A percentile compares a stretch with the other conserved stretches of the same genome.
These are phyloP conservation scores for Ballota nigra DNA, from an alignment of 257 asterid genomes.

Conservation along the genomic window DNA sequence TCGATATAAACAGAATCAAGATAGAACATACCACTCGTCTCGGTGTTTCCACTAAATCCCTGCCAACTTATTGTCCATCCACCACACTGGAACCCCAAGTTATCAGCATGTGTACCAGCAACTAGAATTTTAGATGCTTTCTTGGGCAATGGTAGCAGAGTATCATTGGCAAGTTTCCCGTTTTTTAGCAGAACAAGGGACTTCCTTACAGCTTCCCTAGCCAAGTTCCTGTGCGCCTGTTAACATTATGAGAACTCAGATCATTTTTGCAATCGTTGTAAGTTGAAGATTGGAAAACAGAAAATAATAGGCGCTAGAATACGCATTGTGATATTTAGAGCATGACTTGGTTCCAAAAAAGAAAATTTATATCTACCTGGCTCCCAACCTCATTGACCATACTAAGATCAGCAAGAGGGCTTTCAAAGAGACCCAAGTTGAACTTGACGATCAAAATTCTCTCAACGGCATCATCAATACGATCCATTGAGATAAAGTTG, in stretches of 20 bases:
- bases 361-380: constrained; percentile 44
- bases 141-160: constrained; percentile 72
- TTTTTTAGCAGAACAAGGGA: constrained; percentile 84
- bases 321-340: neutral
- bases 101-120: constrained; percentile 85
- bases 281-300: neutral
- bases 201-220: constrained; percentile 87
- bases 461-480: constrained; percentile 82
- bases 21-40: constrained; percentile 48
- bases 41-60: constrained; percentile 73
- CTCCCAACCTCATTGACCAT: constrained; percentile 71
- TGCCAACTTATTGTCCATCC: constrained; percentile 94
- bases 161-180: constrained; percentile 54
- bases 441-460: constrained; percentile 77
- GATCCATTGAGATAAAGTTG: constrained; percentile 55
- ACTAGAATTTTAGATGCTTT: constrained; percentile 62
- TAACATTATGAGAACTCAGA: constrained; percentile 12
- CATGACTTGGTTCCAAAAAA: neutral
- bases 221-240: constrained; percentile 79
- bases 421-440: constrained; percentile 85
- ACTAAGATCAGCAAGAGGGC: constrained; percentile 81
- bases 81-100: constrained; percentile 90
- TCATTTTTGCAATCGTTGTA: neutral
- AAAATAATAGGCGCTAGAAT: too few species aligned
- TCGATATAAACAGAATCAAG: neutral